Conservation (phyloP, 176 grass and related monocot species). For the Guadua angustifolia region DNA sequence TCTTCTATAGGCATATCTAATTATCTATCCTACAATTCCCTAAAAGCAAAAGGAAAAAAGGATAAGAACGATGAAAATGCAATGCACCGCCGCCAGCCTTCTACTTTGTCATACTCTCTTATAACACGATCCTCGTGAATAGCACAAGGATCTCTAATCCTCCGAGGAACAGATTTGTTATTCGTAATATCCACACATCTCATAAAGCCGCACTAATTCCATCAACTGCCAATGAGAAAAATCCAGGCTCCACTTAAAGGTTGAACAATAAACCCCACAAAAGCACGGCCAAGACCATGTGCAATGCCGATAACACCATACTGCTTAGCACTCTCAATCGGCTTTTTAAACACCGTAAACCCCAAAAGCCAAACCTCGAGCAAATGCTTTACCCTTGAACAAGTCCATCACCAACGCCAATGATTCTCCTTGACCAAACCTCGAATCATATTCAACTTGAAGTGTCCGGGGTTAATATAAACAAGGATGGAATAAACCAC, state of each 20-base stretch:
- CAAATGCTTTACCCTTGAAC: conserved; percentile 92
- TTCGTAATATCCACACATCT: conserved; percentile 85
- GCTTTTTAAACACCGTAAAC: conserved; percentile 95
- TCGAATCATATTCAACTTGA: conserved; percentile 45
- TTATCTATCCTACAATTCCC: too few species aligned
- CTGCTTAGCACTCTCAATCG: conserved; percentile 84
- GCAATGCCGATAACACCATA: conserved; percentile 89
- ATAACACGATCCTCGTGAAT: conserved; percentile 81
- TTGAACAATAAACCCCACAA: conserved; percentile 87
- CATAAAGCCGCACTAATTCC: conserved; percentile 88
- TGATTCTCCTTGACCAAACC: conserved; percentile 85
- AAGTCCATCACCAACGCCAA: conserved; percentile 91
- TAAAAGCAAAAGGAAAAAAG: neutral
- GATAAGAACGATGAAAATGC: conserved; percentile 24
- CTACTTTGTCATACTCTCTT: too few species aligned
- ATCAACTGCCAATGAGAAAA: conserved; percentile 85
- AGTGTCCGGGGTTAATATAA: conserved; percentile 37
- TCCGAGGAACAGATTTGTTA: conserved; percentile 70
- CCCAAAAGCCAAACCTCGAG: conserved; percentile 96
- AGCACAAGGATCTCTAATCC: conserved; percentile 81
- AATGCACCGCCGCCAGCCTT: conserved; percentile 81
- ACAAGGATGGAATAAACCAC: conserved; percentile 34
- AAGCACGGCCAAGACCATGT: conserved; percentile 85
- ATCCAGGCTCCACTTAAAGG: conserved; percentile 92
- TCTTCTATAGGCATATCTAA: too few species aligned